Percentiles rank a stretch among this genome's conserved stretches.
These are phyloP conservation scores for Cicer judaicum DNA, from an alignment of 306 rosid species.

Conservation along the genomic window DNA sequence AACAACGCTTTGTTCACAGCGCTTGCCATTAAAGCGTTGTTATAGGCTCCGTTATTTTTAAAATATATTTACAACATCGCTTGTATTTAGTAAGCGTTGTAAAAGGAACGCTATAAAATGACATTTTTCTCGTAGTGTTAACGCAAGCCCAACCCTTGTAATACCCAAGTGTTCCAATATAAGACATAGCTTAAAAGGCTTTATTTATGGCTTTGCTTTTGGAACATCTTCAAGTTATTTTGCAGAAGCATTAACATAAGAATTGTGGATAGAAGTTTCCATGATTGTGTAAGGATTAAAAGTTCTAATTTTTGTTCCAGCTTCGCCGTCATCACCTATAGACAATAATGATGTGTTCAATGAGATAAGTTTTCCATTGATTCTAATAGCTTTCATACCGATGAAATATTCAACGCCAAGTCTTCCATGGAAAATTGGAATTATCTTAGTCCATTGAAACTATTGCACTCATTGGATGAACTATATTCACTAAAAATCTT, in stretches of 20 bases:
- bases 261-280: constrained; percentile 51
- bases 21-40: no score
- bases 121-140: no score
- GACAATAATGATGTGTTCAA: constrained; percentile 42
- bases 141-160: no score
- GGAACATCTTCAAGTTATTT: constrained; percentile 23
- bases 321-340: constrained; percentile 46
- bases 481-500: no score
- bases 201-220: constrained; percentile 37
- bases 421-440: constrained; percentile 13
- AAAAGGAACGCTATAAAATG: no score
- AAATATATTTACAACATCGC: no score
- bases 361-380: constrained; percentile 34
- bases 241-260: constrained; percentile 41
- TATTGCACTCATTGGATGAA: no score
- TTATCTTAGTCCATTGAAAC: neutral
- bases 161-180: no score
- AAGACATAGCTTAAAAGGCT: constrained; percentile 47
- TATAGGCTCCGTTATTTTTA: no score
- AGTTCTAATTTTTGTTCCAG: constrained; percentile 63
- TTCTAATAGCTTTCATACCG: constrained; percentile 46
- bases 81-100: no score
- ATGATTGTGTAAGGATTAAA: constrained; percentile 49
- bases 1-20: no score
- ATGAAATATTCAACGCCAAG: constrained; percentile 52